Conservation (phyloP, 2,329 filamentous ascomycete genomes). For the Lomentospora prolificans region DNA sequence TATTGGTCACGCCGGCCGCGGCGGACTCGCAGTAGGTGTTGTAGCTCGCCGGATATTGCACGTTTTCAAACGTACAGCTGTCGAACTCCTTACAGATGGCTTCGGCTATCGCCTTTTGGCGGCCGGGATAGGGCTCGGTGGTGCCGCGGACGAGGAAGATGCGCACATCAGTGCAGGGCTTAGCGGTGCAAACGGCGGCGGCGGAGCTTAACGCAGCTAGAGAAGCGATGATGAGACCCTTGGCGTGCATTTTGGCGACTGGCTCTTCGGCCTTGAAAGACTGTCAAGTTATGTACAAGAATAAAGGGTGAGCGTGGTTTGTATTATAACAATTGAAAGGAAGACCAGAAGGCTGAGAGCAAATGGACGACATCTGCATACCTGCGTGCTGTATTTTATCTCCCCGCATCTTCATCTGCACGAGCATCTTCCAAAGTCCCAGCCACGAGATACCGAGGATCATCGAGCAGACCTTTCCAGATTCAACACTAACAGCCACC, state of each 20-base stretch:
- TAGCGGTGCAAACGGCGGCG: not conserved
- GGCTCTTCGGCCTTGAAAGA: not conserved
- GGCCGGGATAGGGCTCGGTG: conserved; percentile 21
- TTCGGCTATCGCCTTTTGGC: conserved; percentile 17
- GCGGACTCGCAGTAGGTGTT: conserved; percentile 28
- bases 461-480: no score
- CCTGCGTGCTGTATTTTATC: no score
- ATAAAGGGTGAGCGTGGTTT: no score
- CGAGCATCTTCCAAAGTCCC: no score
- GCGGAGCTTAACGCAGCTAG: not conserved
- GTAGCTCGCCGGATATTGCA: conserved; percentile 16
- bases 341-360: no score
- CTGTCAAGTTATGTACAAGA: not conserved
- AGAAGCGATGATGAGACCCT: not conserved
- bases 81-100: conserved; percentile 19
- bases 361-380: no score
- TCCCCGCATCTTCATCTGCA: no score
- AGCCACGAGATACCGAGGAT: no score
- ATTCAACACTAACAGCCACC: no score
- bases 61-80: conserved; percentile 22
- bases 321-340: no score
- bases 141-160: conserved; percentile 20
- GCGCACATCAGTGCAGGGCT: conserved; percentile 18
- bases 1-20: conserved; percentile 23
- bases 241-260: not conserved